Conservation (phyloP, 2,329 filamentous ascomycete genomes). For the Fusarium burgessii region DNA sequence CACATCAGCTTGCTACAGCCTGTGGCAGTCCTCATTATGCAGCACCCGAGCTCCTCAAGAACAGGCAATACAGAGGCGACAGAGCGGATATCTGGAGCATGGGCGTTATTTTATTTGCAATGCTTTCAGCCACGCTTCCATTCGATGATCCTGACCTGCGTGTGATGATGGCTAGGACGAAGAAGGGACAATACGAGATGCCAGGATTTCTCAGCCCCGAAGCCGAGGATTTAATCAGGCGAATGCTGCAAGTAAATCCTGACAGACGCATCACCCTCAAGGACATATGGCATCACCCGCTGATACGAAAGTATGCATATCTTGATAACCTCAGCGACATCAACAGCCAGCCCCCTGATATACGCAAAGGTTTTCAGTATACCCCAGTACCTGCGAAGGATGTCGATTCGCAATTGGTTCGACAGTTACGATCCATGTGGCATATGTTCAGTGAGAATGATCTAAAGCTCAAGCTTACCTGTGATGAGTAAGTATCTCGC, state of each 20-base stretch:
- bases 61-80: slow-evolving; percentile 82
- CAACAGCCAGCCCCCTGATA: slow-evolving; percentile 64
- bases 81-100: slow-evolving; percentile 95
- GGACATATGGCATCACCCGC: slow-evolving; percentile 86
- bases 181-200: slow-evolving; percentile 71
- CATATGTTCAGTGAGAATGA: slow-evolving; percentile 83
- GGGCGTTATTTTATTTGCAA: slow-evolving; percentile 88
- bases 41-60: slow-evolving; percentile 88
- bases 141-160: slow-evolving; percentile 78
- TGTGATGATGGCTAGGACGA: slow-evolving; percentile 71
- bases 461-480: slow-evolving; percentile 75
- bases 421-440: slow-evolving; percentile 91
- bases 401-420: slow-evolving; percentile 83
- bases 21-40: slow-evolving; percentile 98
- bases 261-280: slow-evolving; percentile 81
- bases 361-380: slow-evolving; percentile 72
- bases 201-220: slow-evolving; percentile 73
- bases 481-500: slow-evolving; percentile 66
- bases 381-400: slow-evolving; percentile 71
- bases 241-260: slow-evolving; percentile 84
- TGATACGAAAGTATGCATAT: slow-evolving; percentile 86
- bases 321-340: slow-evolving; percentile 74
- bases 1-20: slow-evolving; percentile 84
- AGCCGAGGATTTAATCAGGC: slow-evolving; percentile 80
- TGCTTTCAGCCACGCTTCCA: slow-evolving; percentile 85